Evolutionary conservation across 306 rosid species (phyloP), one percentile per base, ranked within the genome.

Genomic region (Neltuma alba): DNA sequence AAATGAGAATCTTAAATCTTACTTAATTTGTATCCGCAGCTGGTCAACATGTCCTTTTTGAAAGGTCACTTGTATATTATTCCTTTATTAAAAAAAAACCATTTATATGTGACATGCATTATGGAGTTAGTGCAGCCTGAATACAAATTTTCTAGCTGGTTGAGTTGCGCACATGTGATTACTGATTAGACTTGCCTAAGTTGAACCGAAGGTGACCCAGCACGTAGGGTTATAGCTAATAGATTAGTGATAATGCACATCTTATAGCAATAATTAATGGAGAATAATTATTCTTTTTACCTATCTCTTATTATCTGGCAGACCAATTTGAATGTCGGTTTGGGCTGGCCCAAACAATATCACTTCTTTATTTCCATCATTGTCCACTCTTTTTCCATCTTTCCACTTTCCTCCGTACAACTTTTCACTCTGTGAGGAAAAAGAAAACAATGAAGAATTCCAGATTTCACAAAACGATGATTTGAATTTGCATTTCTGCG

Each of bases 321-420:
- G 87, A 86, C 79, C 67, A 44, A 67, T 50, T 73, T 11, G 3
- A 82, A 66, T 57, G 85, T 77, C 89, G 89, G 89, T 77, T 86
- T 86, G 87, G 87, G 87, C 79, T 83, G 89, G 87, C 85, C 87
- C 87, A 83, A 66, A 83, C 25, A 23, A 69, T 64, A 79, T 64
- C 57, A 76, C 72, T 72, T 71, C 62, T 72, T 79, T 79, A 27
- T 40, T 73, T n/a, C n/a, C 82, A 82, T 85, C 76, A 64, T 75
- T 72, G 38, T 55, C 34, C 47, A 33, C 64, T 64, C 27, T 34
- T 63, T 57, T 55, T 55, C 30, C 0, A 5, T n/a, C 41, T 16
- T 62, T 33, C 9, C 41, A 28, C 14, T 60, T 60, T 14, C 9
- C 45, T 31, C 50, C 28, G n/a, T 37, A 36, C 27, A 37, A 37